Percentiles rank a stretch among this genome's conserved stretches.
phyloP scores from a whole-genome alignment of 306 rosid genomes.

The Cucumis sativus region Cucumber_9930_V3 NC_026661.2:19289001-19289500 shows the following conservation, averaged over 20 bases:
- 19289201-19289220: neutral
- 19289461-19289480: too few species aligned
- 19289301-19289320: neutral
- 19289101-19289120: neutral
- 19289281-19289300: neutral
- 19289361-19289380: too few species aligned
- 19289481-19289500: too few species aligned
- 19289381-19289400: too few species aligned
- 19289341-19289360: too few species aligned
- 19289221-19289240: neutral
- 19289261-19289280: neutral
- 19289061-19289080: neutral
- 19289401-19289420: too few species aligned
- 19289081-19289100: neutral
- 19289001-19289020: too few species aligned
- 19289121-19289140: neutral
- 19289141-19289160: neutral
- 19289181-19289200: neutral
- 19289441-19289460: too few species aligned
- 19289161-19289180: constrained; percentile 1
- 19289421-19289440: too few species aligned
- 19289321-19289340: neutral
- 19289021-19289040: too few species aligned
- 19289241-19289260: neutral
- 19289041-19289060: neutral